Evolutionary conservation across 495 filamentous ascomycete genomes (phyloP), one percentile per base, ranked within the genome.

Genomic region (Polyplosphaeria fusca): DNA sequence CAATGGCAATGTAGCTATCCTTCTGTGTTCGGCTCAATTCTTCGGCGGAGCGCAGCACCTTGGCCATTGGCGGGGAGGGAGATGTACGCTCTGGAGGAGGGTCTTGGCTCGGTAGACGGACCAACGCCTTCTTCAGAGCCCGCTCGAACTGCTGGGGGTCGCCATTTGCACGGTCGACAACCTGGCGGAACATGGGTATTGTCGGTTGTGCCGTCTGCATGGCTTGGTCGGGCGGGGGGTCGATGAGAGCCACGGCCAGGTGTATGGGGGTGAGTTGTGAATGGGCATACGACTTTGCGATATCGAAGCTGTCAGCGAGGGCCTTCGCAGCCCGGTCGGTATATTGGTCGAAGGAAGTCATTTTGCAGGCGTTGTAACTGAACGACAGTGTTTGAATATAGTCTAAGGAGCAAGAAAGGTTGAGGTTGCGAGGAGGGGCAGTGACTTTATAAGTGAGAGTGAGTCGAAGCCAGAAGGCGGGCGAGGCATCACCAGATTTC

Each of bases 1-100:
- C 92, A 26, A 96, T 83, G 4, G 92, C 92, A 47, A 97, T 87
- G 69, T 81, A 98, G 60, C 85, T 88, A 68, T 98, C 93, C 65
- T 95, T 96, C 60, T 97, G 93, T 1, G 90, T 91, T 73, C 93
- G 95, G 50, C 91, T 89, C 22, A 98, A 72, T n/a, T 96, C 91
- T 65, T 85, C 84, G 5, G 93, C 91, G 50, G 83, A 77, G 41
- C 90, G 80, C 25, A 98, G 77, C 47, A 96, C 80, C 56, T 86
- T 94, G 35, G 81, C 77, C 70, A 97, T 88, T 12, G 80, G 76
- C 2, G 91, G 90, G 4, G 90, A 82, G 61, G 92, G 82, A 28
- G 86, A 83, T 30, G 93, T 84, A 44, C 81, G 78, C 56, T 98
- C 93, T 46, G 93, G 92, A 24, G 93, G 92, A 2, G 93, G 93